These are phyloP conservation scores for Penicillium odoratum DNA, from an alignment of 495 filamentous ascomycete genomes.

Conservation along the genomic window DNA sequence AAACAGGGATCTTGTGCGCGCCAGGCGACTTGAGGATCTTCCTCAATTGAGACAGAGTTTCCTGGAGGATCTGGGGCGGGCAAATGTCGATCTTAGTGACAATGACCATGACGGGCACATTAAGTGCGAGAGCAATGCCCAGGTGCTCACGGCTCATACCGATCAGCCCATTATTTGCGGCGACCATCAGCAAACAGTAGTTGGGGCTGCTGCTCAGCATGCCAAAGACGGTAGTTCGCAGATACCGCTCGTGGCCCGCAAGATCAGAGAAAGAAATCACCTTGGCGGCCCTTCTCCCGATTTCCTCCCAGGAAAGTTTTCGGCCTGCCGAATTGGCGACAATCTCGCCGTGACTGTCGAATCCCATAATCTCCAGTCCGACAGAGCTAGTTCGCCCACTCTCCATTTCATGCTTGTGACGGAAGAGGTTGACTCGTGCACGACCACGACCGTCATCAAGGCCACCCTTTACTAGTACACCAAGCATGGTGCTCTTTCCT, in stretches of 20 bases:
- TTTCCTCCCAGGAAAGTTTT: slow-evolving; percentile 95
- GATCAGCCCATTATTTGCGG: slow-evolving; percentile 94
- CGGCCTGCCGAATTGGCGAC: slow-evolving; percentile 80
- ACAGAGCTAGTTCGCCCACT: slow-evolving; percentile 94
- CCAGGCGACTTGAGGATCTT: slow-evolving; percentile 93
- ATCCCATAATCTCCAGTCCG: slow-evolving; percentile 98
- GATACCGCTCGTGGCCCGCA: slow-evolving; percentile 92
- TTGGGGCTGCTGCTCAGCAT: slow-evolving; percentile 93
- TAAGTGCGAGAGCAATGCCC: slow-evolving; percentile 90
- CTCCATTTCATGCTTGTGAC: slow-evolving; percentile 97
- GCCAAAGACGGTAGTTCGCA: slow-evolving; percentile 96
- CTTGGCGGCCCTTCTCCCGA: slow-evolving; percentile 90
- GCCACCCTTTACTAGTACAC: slow-evolving; percentile 91
- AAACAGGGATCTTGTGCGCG: slow-evolving; percentile 95
- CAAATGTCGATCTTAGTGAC: slow-evolving; percentile 99
- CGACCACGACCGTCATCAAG: slow-evolving; percentile 94
- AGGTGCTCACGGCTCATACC: slow-evolving; percentile 99
- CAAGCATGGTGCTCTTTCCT: slow-evolving; percentile 95
- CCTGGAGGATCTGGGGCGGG: slow-evolving; percentile 89
- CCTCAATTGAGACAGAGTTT: slow-evolving; percentile 89
- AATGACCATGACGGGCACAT: slow-evolving; percentile 97
- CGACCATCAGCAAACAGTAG: slow-evolving; percentile 97
- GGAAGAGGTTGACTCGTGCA: slow-evolving; percentile 93
- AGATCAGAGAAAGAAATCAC: slow-evolving; percentile 96
- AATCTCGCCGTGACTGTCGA: slow-evolving; percentile 85